These are phyloP conservation scores for Nephelium lappaceum DNA, from an alignment of 345 rosid genomes.

Conservation along the genomic window DNA sequence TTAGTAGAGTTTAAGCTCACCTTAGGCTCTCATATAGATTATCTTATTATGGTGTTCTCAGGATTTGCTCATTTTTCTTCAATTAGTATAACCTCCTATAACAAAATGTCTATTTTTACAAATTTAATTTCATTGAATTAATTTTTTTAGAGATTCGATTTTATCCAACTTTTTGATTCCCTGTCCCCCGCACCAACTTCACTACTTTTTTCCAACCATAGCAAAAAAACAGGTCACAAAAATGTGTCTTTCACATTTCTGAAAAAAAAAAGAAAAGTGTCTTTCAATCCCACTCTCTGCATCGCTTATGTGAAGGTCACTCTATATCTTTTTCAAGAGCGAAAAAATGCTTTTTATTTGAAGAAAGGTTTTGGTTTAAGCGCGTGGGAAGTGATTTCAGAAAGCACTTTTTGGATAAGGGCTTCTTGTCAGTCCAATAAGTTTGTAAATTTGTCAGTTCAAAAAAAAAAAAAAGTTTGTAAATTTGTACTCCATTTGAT, in stretches of 20 bases:
- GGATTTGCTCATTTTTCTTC: background rate
- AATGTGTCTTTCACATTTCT: background rate
- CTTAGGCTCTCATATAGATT: too few relatives aligned
- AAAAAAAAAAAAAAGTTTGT: too few relatives aligned
- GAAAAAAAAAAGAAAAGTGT: too few relatives aligned
- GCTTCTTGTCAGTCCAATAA: background rate
- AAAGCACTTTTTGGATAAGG: background rate
- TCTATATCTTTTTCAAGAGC: background rate
- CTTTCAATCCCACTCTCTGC: background rate
- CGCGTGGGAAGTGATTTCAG: background rate
- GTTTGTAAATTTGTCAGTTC: background rate
- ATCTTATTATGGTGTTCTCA: too few relatives aligned
- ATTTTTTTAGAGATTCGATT: constrained; percentile 12
- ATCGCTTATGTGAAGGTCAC: background rate
- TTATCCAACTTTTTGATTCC: constrained; percentile 8
- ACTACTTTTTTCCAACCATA: background rate
- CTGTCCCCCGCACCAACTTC: background rate
- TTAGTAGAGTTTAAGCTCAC: too few relatives aligned
- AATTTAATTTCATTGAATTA: too few relatives aligned
- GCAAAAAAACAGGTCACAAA: background rate
- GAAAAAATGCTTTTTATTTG: background rate
- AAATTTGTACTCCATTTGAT: background rate
- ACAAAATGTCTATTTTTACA: background rate
- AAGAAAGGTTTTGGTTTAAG: background rate
- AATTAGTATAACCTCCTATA: background rate